Evolutionary conservation across 2,329 filamentous ascomycete genomes (phyloP).

Genomic region (Arthrobotrys conoides): DNA sequence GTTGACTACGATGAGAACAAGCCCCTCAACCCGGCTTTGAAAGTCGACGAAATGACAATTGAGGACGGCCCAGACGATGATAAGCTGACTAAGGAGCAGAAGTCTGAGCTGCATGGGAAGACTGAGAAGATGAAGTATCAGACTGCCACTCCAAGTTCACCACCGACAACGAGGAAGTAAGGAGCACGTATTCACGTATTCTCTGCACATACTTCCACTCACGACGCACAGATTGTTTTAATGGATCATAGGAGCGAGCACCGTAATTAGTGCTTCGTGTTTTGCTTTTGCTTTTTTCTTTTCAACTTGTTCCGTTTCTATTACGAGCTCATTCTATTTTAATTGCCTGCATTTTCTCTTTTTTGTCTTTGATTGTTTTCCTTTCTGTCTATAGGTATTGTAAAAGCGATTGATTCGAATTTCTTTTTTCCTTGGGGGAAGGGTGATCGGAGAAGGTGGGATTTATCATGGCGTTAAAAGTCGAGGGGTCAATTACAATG

Average conservation of each 20-base stretch:
- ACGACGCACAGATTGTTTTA: not conserved
- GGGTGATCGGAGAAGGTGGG: not conserved
- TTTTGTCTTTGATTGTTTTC: not conserved
- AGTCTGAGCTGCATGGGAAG: slow-evolving; percentile 51
- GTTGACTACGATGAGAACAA: slow-evolving; percentile 82
- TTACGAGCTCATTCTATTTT: not conserved
- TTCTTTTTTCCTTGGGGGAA: slow-evolving; percentile 12
- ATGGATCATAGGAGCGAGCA: not conserved
- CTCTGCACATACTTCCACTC: not conserved
- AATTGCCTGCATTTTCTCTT: not conserved
- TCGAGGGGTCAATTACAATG: slow-evolving; percentile 43
- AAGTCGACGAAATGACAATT: slow-evolving; percentile 24
- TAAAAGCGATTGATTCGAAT: slow-evolving; percentile 17
- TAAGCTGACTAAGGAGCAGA: slow-evolving; percentile 45
- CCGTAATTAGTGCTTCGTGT: not conserved
- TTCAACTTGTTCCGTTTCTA: slow-evolving; percentile 13
- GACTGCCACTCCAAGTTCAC: slow-evolving; percentile 35
- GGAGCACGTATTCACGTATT: not conserved
- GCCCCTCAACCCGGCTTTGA: slow-evolving; percentile 61
- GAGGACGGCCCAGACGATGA: slow-evolving; percentile 43
- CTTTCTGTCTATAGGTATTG: slow-evolving; percentile 19
- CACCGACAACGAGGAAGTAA: slow-evolving; percentile 31
- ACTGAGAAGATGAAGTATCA: slow-evolving; percentile 60
- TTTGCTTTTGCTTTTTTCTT: slow-evolving; percentile 7
- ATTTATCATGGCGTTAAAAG: slow-evolving; percentile 19